Conservation (phyloP, 148 eudicot species). For the Rhododendron vialii region DNA sequence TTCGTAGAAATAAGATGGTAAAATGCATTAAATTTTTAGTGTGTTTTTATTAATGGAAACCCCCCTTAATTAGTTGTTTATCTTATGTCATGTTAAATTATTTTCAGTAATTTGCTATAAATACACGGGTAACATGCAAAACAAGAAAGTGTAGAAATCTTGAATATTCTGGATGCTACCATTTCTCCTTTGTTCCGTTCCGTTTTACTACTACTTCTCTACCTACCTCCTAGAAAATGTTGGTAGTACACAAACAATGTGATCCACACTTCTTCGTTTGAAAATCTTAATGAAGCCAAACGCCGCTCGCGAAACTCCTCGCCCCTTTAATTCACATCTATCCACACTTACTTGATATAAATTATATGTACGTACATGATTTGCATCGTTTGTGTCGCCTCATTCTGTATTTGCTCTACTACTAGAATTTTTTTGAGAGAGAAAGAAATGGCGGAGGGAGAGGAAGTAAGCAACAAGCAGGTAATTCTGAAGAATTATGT, state of each 20-base stretch:
- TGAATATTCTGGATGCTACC: not conserved
- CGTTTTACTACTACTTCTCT: not conserved
- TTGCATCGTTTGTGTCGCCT: not conserved
- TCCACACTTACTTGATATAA: not conserved
- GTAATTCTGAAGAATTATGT: slow-evolving; percentile 21
- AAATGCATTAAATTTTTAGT: too few relatives aligned
- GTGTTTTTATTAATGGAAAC: too few relatives aligned
- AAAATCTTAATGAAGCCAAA: not conserved
- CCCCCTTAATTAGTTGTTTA: too few relatives aligned
- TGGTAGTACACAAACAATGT: not conserved
- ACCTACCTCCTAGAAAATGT: not conserved
- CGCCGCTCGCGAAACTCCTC: not conserved
- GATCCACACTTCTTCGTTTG: not conserved
- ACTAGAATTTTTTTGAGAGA: not conserved
- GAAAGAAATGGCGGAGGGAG: slow-evolving; percentile 10
- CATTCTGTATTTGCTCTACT: not conserved
- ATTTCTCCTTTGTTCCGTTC: not conserved
- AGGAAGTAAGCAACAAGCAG: slow-evolving; percentile 25
- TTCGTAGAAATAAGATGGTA: too few relatives aligned
- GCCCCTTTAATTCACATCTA: not conserved
- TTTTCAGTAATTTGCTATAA: too few relatives aligned
- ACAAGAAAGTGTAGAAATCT: too few relatives aligned
- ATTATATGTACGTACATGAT: not conserved
- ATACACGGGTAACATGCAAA: too few relatives aligned
- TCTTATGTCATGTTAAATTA: too few relatives aligned